Conservation (phyloP, 768 basidiomycete species). For the Amanita molliuscula region DNA sequence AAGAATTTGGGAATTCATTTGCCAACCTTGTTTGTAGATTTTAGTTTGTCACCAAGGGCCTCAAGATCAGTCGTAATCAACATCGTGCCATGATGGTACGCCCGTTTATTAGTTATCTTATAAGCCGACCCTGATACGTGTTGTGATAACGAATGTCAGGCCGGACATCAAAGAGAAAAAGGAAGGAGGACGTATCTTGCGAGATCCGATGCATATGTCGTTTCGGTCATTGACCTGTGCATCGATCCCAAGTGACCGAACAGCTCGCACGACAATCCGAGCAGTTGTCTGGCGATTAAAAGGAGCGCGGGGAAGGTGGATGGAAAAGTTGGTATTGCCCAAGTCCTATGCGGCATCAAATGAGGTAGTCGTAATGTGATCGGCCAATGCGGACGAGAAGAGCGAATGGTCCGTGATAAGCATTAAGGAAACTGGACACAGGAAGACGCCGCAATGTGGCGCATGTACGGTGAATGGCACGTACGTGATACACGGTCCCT, state of each 20-base stretch:
- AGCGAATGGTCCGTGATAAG: neutral
- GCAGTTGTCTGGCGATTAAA: conserved; percentile 79
- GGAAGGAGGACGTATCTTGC: conserved; percentile 70
- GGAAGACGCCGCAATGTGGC: neutral
- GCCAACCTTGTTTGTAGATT: conserved; percentile 46
- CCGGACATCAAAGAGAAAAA: neutral
- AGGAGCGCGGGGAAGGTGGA: conserved; percentile 71
- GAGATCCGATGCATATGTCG: conserved; percentile 73
- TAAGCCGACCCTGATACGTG: conserved; percentile 98
- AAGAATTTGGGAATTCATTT: neutral
- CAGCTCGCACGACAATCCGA: conserved; percentile 64
- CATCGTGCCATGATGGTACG: conserved; percentile 99
- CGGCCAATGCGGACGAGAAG: no score
- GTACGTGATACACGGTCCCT: conserved; percentile 92
- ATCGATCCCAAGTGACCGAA: conserved; percentile 63
- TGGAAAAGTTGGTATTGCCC: conserved; percentile 96
- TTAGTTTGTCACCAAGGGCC: conserved; percentile 64
- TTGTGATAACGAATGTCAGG: conserved; percentile 7
- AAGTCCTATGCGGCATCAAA: conserved; percentile 51
- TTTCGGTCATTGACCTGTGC: conserved; percentile 84
- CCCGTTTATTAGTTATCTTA: conserved; percentile 82
- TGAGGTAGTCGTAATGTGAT: no score
- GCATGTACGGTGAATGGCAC: conserved; percentile 16
- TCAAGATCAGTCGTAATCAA: conserved; percentile 75
- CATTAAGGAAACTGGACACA: neutral